Percentiles rank a stretch among this genome's conserved stretches.
phyloP scores from a whole-genome alignment of 164 flowering plant genomes.

The Euptelea pleiosperma region DNA sequence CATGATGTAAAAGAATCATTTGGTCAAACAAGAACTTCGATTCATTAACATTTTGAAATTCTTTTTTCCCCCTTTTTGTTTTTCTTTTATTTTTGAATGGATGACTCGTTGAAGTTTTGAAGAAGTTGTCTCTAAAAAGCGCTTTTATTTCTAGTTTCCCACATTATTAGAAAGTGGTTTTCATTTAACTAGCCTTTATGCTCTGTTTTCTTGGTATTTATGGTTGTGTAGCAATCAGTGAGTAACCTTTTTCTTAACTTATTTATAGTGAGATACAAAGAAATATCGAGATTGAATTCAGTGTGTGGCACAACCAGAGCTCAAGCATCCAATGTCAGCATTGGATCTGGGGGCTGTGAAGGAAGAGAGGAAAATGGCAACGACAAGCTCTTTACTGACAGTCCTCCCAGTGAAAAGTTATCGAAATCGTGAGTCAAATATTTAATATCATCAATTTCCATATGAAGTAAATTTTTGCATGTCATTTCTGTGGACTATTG shows the following conservation, averaged over 20 bases:
- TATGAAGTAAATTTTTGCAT: neutral
- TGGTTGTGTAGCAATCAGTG: neutral
- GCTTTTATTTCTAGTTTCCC: no score
- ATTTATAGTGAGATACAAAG: slow-evolving; percentile 45
- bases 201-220: neutral
- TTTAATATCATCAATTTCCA: neutral
- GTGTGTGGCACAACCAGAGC: slow-evolving; percentile 31
- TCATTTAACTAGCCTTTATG: neutral
- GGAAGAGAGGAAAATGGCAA: slow-evolving; percentile 39
- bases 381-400: slow-evolving; percentile 19
- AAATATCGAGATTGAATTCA: slow-evolving; percentile 23
- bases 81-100: no score
- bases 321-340: slow-evolving; percentile 62
- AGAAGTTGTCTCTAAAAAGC: no score
- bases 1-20: no score
- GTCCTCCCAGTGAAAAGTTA: slow-evolving; percentile 30
- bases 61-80: no score
- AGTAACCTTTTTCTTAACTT: neutral
- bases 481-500: neutral
- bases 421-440: slow-evolving; percentile 49
- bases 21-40: no score
- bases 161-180: neutral
- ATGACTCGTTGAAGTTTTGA: no score
- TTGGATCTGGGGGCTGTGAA: slow-evolving; percentile 71
- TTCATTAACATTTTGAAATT: no score